A percentile compares a stretch with the other conserved stretches of the same genome.
These are phyloP conservation scores for Phytophthora nicotianae DNA, from an alignment of 352 stramenopile genomes.

Conservation along the genomic window DNA sequence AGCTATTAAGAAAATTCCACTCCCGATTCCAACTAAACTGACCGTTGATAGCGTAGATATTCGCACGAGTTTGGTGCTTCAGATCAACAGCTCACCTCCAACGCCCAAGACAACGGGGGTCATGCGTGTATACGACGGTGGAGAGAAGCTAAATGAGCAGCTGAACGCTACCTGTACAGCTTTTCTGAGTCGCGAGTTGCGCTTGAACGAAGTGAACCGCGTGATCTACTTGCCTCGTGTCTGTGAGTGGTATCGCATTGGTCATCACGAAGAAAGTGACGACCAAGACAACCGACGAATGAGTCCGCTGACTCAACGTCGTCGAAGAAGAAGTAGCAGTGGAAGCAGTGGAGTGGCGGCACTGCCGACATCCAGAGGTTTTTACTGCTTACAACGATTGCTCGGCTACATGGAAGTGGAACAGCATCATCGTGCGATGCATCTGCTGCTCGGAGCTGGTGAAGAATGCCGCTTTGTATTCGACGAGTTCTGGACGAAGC, in stretches of 20 bases:
- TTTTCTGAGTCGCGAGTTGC: constrained; percentile 50
- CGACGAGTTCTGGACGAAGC: constrained; percentile 63
- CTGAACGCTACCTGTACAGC: constrained; percentile 60
- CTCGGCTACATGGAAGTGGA: constrained; percentile 62
- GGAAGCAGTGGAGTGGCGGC: constrained; percentile 22
- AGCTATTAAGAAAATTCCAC: constrained; percentile 22
- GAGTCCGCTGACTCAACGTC: constrained; percentile 10
- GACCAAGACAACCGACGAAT: constrained; percentile 27
- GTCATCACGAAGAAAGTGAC: constrained; percentile 17
- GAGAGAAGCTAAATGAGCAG: constrained; percentile 64
- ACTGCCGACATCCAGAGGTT: constrained; percentile 45
- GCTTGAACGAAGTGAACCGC: constrained; percentile 41
- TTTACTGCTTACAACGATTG: constrained; percentile 72
- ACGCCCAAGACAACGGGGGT: constrained; percentile 27
- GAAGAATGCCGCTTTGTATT: constrained; percentile 67
- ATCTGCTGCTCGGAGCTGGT: constrained; percentile 59
- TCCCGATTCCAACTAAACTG: constrained; percentile 41
- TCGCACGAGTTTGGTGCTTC: constrained; percentile 85
- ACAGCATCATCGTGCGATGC: constrained; percentile 59
- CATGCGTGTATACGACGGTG: constrained; percentile 76
- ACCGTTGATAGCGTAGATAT: constrained; percentile 61
- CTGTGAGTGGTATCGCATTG: constrained; percentile 68
- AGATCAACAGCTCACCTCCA: constrained; percentile 56
- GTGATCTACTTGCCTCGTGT: constrained; percentile 62
- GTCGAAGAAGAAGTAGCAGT: constrained; percentile 22